A percentile compares a stretch with the other conserved stretches of the same genome.
phyloP scores from a whole-genome alignment of 2,329 filamentous ascomycete genomes.

The Trichoderma asperellum region DNA sequence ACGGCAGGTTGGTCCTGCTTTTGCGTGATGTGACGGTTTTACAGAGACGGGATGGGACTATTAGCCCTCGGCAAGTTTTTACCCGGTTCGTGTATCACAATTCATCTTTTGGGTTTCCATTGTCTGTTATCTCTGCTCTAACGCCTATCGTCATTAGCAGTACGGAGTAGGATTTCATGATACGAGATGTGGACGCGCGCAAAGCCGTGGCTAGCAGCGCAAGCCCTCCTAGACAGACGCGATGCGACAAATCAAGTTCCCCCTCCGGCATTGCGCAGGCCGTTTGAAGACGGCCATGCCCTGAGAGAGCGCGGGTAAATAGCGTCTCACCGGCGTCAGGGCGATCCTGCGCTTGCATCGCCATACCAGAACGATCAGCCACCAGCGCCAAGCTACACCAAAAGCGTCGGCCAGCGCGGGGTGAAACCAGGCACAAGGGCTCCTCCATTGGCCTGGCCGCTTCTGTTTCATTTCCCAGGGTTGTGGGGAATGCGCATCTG shows the following conservation, averaged over 20 bases:
- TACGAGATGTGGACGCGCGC: background rate
- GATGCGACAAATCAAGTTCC: background rate
- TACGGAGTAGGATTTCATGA: background rate
- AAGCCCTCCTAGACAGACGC: background rate
- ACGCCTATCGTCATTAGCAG: background rate
- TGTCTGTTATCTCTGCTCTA: background rate
- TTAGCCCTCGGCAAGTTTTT: background rate
- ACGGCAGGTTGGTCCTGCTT: background rate
- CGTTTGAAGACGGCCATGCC: background rate
- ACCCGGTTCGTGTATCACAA: background rate
- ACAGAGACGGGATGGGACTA: background rate
- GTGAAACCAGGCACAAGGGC: slow-evolving; percentile 11
- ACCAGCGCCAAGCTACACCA: slow-evolving; percentile 8
- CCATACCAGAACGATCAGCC: slow-evolving; percentile 11
- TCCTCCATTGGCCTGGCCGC: slow-evolving; percentile 9
- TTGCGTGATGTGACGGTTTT: background rate
- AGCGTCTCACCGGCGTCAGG: slow-evolving; percentile 17
- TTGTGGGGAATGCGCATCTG: slow-evolving; percentile 21
- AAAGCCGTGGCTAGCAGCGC: background rate
- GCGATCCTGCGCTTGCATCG: background rate
- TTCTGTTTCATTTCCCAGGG: slow-evolving; percentile 20
- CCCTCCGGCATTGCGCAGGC: background rate
- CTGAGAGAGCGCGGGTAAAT: background rate
- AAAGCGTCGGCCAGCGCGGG: slow-evolving; percentile 19
- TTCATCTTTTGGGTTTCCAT: background rate